Evolutionary conservation across 2,329 filamentous ascomycete species (phyloP).

Genomic region (Xylariaceae sp.): DNA sequence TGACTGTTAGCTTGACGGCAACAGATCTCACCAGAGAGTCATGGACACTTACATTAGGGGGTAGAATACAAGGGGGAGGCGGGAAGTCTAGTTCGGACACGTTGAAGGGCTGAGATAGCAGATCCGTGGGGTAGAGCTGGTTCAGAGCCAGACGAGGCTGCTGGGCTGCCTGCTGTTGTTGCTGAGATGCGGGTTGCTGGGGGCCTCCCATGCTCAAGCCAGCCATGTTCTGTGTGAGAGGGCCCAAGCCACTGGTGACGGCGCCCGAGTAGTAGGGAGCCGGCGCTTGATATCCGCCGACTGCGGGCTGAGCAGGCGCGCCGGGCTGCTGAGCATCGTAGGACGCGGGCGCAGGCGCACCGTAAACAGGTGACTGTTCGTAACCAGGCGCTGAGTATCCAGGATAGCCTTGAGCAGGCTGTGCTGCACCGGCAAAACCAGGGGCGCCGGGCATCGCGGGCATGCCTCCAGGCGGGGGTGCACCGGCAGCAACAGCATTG

Average conservation of each 20-base stretch:
- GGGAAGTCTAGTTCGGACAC: constrained; percentile 87
- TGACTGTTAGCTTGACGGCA: not conserved
- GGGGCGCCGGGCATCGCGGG: constrained; percentile 32
- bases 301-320: constrained; percentile 39
- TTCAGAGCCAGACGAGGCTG: constrained; percentile 60
- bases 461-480: constrained; percentile 37
- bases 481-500: constrained; percentile 58
- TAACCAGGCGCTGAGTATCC: constrained; percentile 48
- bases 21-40: not conserved
- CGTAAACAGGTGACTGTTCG: constrained; percentile 32
- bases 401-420: constrained; percentile 49
- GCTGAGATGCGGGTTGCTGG: constrained; percentile 48
- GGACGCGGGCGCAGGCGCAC: constrained; percentile 26
- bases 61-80: constrained; percentile 84
- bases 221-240: constrained; percentile 78
- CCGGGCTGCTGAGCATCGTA: constrained; percentile 42
- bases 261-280: constrained; percentile 60
- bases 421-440: constrained; percentile 37
- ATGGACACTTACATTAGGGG: constrained; percentile 71
- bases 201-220: constrained; percentile 73
- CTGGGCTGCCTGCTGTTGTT: constrained; percentile 47
- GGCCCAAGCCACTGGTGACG: constrained; percentile 54
- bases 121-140: constrained; percentile 85
- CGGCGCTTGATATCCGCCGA: constrained; percentile 62
- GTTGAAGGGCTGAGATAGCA: constrained; percentile 89